Percentiles rank a stretch among this genome's conserved stretches.
These are phyloP conservation scores for Colletotrichum orchidophilum DNA, from an alignment of 2,329 filamentous ascomycete genomes.

Conservation along the genomic window DNA sequence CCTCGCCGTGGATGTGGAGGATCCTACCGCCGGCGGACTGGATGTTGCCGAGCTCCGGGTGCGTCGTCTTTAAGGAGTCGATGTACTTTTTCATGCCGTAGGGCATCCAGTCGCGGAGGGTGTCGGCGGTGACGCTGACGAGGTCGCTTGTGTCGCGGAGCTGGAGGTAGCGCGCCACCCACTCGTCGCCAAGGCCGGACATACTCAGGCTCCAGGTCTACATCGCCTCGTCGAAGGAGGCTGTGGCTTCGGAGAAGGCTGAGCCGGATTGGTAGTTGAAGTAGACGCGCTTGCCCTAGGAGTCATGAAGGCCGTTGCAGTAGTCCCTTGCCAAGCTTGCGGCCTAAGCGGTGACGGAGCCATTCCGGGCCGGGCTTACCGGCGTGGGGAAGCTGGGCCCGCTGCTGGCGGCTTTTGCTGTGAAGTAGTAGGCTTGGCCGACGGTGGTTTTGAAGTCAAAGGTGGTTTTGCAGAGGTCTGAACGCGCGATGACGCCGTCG, in stretches of 20 bases:
- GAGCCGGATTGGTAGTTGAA: conserved; percentile 44
- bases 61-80: conserved; percentile 41
- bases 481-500: conserved; percentile 50
- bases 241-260: conserved; percentile 45
- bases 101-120: conserved; percentile 60
- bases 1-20: conserved; percentile 51
- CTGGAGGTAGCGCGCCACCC: conserved; percentile 50
- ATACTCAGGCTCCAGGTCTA: conserved; percentile 32
- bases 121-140: conserved; percentile 61
- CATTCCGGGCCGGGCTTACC: conserved; percentile 38
- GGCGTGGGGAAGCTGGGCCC: conserved; percentile 40
- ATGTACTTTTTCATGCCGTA: conserved; percentile 51
- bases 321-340: conserved; percentile 26
- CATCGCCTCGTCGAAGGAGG: conserved; percentile 43
- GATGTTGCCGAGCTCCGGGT: conserved; percentile 47
- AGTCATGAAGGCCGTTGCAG: conserved; percentile 47
- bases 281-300: conserved; percentile 46
- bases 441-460: conserved; percentile 21
- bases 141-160: conserved; percentile 45
- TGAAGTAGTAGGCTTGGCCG: conserved; percentile 34
- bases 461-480: conserved; percentile 27
- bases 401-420: conserved; percentile 50
- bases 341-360: conserved; percentile 7
- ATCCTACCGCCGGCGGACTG: conserved; percentile 51
- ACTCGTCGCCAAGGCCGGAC: conserved; percentile 36